phyloP scores from a whole-genome alignment of 140 eudicot species.

The Flaveria floridana region DNA sequence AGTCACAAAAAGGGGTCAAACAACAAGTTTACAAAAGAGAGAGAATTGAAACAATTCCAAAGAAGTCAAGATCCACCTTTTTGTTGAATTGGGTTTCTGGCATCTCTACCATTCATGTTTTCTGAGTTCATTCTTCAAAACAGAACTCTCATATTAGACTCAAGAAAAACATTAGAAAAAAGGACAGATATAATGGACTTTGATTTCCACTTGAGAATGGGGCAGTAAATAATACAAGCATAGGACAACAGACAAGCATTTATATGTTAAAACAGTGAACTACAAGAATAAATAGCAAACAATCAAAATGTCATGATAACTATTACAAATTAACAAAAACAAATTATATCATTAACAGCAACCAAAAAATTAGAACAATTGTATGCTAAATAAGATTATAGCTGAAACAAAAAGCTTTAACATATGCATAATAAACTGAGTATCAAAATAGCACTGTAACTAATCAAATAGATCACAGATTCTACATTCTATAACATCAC shows the following conservation, averaged over 20 bases:
- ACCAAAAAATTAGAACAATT: slow-evolving; percentile 8
- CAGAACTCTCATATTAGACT: slow-evolving; percentile 29
- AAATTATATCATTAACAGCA: not conserved
- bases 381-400: slow-evolving; percentile 13
- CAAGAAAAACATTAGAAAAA: not conserved
- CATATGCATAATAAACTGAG: not conserved
- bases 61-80: slow-evolving; percentile 46
- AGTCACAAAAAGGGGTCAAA: slow-evolving; percentile 14
- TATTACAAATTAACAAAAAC: slow-evolving; percentile 1
- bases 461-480: not conserved
- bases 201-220: slow-evolving; percentile 4
- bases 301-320: not conserved
- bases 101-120: slow-evolving; percentile 43
- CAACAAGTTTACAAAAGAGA: not conserved
- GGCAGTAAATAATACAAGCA: slow-evolving; percentile 3
- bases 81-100: slow-evolving; percentile 41
- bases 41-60: slow-evolving; percentile 19
- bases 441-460: not conserved
- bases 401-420: not conserved
- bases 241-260: slow-evolving; percentile 10
- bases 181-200: not conserved
- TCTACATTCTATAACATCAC: not conserved
- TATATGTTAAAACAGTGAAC: not conserved
- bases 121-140: slow-evolving; percentile 51
- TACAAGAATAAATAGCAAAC: not conserved